A percentile compares a stretch with the other conserved stretches of the same genome.
phyloP scores from a whole-genome alignment of 805 yeast genomes.

The Candida xyloterini region DNA sequence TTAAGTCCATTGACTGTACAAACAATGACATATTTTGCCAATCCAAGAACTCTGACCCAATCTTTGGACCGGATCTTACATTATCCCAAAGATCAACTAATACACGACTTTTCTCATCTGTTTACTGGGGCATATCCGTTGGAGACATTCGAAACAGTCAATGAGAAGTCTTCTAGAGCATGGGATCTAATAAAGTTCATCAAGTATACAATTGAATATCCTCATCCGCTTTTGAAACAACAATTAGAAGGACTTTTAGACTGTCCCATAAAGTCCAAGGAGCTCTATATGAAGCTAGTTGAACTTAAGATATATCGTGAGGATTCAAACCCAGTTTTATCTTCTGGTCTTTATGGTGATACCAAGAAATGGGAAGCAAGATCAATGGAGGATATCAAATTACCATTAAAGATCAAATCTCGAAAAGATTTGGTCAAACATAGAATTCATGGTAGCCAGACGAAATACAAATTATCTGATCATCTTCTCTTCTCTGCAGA shows the following conservation, averaged over 20 bases:
- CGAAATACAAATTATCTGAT: constrained; percentile 18
- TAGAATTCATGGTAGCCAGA: not conserved
- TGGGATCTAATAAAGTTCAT: constrained; percentile 25
- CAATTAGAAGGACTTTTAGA: constrained; percentile 19
- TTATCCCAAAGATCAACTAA: constrained; percentile 13
- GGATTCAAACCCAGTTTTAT: constrained; percentile 25
- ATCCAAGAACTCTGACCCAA: constrained; percentile 23
- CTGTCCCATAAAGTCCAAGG: constrained; percentile 10
- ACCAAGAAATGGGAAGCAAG: constrained; percentile 1
- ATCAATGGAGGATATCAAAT: constrained; percentile 2
- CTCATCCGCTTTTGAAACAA: constrained; percentile 26
- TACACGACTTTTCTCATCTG: constrained; percentile 16
- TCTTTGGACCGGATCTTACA: constrained; percentile 17
- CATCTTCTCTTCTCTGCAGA: constrained; percentile 25
- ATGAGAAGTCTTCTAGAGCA: constrained; percentile 18
- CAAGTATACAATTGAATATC: constrained; percentile 31
- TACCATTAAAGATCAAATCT: not conserved
- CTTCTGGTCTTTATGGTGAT: constrained; percentile 24
- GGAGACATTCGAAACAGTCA: constrained; percentile 13
- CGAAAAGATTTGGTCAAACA: constrained; percentile 5
- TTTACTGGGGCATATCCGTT: constrained; percentile 16
- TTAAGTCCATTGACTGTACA: constrained; percentile 22
- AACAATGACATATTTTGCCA: constrained; percentile 18
- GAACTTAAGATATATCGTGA: constrained; percentile 16
- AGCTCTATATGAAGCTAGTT: constrained; percentile 17